These are phyloP conservation scores for Moesziomyces globuligerus DNA, from an alignment of 1,284 basidiomycete species.

Conservation along the genomic window DNA sequence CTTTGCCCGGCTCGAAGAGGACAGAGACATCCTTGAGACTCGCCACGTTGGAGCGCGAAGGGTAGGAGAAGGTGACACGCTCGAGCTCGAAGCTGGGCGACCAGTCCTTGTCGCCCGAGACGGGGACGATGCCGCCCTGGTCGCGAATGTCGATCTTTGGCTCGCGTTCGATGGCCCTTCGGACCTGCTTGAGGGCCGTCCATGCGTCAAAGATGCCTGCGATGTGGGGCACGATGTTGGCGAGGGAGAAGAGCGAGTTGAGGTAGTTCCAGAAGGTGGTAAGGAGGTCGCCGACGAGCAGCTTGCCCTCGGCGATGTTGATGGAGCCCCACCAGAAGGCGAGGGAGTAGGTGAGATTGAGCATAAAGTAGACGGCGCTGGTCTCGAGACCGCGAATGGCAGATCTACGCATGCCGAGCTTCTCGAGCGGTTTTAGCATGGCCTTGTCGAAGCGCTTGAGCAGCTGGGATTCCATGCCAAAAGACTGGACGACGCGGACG, in stretches of 20 bases:
- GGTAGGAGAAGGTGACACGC: constrained; percentile 63
- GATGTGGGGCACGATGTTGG: constrained; percentile 63
- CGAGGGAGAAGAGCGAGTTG: constrained; percentile 61
- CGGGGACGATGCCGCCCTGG: constrained; percentile 37
- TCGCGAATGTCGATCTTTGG: constrained; percentile 63
- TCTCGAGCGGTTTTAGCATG: constrained; percentile 65
- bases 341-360: constrained; percentile 52
- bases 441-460: constrained; percentile 65
- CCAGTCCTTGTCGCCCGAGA: constrained; percentile 16
- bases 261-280: constrained; percentile 64
- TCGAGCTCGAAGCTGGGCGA: constrained; percentile 54
- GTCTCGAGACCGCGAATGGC: constrained; percentile 58
- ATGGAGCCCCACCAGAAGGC: constrained; percentile 61
- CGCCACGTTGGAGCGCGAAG: constrained; percentile 51
- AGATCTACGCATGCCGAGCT: constrained; percentile 61
- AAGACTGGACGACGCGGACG: constrained; percentile 69
- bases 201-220: constrained; percentile 56
- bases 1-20: constrained; percentile 54
- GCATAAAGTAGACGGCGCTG: constrained; percentile 54
- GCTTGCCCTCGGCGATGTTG: constrained; percentile 46
- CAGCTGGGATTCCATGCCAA: constrained; percentile 65
- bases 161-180: constrained; percentile 57
- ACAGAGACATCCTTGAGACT: constrained; percentile 57
- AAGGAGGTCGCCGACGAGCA: constrained; percentile 47
- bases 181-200: constrained; percentile 52